Evolutionary conservation across 75 land plant species (phyloP).

Genomic region (Selaginella moellendorffii): DNA sequence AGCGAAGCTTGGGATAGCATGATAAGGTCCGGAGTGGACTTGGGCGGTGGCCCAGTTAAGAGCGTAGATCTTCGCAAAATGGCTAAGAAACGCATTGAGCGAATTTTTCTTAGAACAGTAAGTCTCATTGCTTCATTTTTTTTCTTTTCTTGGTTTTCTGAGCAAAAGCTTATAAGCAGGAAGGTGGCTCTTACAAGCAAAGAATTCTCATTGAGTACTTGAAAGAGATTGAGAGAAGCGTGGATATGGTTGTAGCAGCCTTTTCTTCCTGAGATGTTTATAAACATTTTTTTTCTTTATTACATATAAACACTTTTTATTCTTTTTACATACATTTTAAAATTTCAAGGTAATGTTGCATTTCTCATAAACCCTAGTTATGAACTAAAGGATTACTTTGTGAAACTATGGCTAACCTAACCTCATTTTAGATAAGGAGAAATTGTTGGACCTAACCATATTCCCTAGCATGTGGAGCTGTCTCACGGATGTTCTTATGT

Average conservation of each 20-base stretch:
- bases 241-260: not conserved
- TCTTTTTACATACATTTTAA: no score
- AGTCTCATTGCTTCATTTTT: not conserved
- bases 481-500: not conserved
- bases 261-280: no score
- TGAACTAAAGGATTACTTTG: not conserved
- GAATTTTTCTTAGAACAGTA: slow-evolving; percentile 71
- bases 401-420: not conserved
- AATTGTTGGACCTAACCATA: not conserved
- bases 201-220: not conserved
- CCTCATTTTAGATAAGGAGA: not conserved
- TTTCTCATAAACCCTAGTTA: not conserved
- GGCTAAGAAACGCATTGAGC: slow-evolving; percentile 55
- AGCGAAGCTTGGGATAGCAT: slow-evolving; percentile 54
- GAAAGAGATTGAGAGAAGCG: not conserved
- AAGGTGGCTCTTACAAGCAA: not conserved
- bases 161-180: not conserved
- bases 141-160: not conserved
- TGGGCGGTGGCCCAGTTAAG: slow-evolving; percentile 45
- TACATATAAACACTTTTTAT: no score
- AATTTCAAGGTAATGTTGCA: not conserved
- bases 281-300: no score
- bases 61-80: slow-evolving; percentile 47
- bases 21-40: slow-evolving; percentile 37
- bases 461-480: not conserved